These are phyloP conservation scores for Pseudopyrenochaeta lycopersici DNA, from an alignment of 2,329 filamentous ascomycete genomes.

Conservation along the genomic window DNA sequence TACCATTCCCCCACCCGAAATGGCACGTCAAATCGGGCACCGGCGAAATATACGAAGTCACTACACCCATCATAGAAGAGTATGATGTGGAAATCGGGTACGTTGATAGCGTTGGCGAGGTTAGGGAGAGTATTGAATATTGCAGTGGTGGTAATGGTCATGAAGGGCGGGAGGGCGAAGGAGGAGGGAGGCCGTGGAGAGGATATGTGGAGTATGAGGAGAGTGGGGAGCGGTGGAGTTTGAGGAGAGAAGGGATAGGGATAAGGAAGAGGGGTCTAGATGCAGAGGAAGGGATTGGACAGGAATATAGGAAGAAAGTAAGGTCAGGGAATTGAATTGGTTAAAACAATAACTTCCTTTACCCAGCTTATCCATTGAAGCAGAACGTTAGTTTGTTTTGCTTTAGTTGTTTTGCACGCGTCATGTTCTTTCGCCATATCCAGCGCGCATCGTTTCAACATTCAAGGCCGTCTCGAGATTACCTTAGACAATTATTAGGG, in stretches of 20 bases:
- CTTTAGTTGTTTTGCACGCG: too few relatives aligned
- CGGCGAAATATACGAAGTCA: conserved; percentile 10
- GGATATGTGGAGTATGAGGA: conserved; percentile 21
- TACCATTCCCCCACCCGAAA: conserved; percentile 24
- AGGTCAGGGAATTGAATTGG: neutral
- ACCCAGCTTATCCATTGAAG: too few relatives aligned
- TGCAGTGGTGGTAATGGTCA: neutral
- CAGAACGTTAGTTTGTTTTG: too few relatives aligned
- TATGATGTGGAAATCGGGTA: conserved; percentile 10
- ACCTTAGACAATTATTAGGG: too few relatives aligned
- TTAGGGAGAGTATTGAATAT: conserved; percentile 18
- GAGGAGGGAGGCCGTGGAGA: neutral
- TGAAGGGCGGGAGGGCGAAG: neutral
- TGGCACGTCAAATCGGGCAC: conserved; percentile 12
- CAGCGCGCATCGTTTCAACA: too few relatives aligned
- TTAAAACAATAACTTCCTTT: too few relatives aligned
- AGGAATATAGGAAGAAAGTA: neutral
- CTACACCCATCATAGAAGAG: conserved; percentile 17
- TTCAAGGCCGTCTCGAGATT: too few relatives aligned
- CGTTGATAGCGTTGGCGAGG: conserved; percentile 6
- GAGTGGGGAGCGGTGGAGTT: conserved; percentile 18
- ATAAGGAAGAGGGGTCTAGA: conserved; percentile 3
- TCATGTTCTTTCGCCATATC: too few relatives aligned
- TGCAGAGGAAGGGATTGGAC: neutral
- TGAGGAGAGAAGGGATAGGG: neutral